Percentiles rank a stretch among this genome's conserved stretches.
Conservation (phyloP, 306 rosid genomes). For the Casuarina glauca region DNA sequence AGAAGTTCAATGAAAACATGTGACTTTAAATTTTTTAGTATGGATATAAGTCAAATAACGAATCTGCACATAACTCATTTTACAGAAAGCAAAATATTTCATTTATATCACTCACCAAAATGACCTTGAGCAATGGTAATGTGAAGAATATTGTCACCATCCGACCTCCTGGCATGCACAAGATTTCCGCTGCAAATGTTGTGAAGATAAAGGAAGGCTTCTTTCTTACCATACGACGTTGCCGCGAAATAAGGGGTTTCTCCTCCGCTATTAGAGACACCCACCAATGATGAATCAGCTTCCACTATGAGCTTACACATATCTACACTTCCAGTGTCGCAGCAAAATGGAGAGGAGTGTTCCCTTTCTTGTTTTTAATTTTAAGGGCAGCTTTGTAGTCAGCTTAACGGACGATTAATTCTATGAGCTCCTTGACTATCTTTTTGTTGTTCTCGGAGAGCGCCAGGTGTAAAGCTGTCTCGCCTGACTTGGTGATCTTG, state of each 20-base stretch:
- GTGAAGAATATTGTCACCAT: neutral
- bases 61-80: too few species aligned
- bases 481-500: conserved; percentile 37
- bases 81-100: too few species aligned
- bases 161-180: neutral
- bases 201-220: conserved; percentile 2
- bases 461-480: conserved; percentile 34
- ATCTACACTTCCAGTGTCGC: conserved; percentile 25
- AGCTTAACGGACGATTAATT: rapidly evolving
- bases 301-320: conserved; percentile 37
- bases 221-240: conserved; percentile 37
- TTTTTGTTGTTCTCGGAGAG: conserved; percentile 37
- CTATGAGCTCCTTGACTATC: conserved; percentile 21
- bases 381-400: neutral
- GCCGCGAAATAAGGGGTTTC: conserved; percentile 61
- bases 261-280: conserved; percentile 28
- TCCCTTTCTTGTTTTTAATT: conserved; percentile 18
- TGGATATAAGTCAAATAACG: neutral
- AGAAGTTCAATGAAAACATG: too few species aligned
- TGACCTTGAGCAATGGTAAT: neutral
- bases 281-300: neutral
- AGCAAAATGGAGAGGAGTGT: conserved; percentile 47
- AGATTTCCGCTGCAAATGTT: conserved; percentile 35
- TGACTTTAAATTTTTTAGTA: too few species aligned
- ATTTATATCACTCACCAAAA: neutral